Conservation (phyloP, 306 rosid genomes). For the Rosa rugosa region DNA sequence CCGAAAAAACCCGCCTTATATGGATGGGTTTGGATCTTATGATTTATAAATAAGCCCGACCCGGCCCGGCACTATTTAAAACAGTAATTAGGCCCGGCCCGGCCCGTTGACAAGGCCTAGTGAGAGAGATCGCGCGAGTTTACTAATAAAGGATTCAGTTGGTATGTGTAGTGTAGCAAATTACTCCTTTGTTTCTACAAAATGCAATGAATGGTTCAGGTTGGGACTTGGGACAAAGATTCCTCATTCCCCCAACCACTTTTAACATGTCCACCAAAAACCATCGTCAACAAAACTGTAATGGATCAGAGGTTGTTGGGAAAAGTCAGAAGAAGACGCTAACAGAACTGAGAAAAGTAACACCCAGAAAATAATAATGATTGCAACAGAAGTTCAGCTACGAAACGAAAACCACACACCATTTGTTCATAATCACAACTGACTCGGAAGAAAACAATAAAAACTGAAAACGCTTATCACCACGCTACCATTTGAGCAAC, state of each 20-base stretch:
- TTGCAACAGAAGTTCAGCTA: constrained; percentile 17
- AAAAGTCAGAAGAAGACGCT: constrained; percentile 19
- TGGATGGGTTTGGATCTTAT: too few relatives aligned
- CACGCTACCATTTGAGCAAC: background rate
- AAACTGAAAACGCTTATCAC: constrained; percentile 9
- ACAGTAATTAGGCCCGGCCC: too few relatives aligned
- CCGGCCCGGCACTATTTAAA: too few relatives aligned
- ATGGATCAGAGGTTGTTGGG: constrained; percentile 19
- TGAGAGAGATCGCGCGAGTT: background rate
- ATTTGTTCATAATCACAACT: constrained; percentile 19
- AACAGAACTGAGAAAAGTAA: constrained; percentile 1
- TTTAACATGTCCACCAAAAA: background rate
- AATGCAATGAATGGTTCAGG: background rate
- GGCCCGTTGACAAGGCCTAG: too few relatives aligned
- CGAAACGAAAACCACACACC: constrained; percentile 12
- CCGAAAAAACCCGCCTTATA: too few relatives aligned
- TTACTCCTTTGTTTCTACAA: background rate
- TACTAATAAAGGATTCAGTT: background rate
- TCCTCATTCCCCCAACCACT: constrained; percentile 3
- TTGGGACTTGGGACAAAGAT: background rate
- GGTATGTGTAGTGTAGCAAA: background rate
- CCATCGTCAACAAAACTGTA: constrained; percentile 5
- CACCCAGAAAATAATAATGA: constrained; percentile 15
- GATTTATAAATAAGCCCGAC: too few relatives aligned
- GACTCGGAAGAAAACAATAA: background rate